Conservation (phyloP, 2,329 filamentous ascomycete species). For the Colletotrichum sp. region DNA sequence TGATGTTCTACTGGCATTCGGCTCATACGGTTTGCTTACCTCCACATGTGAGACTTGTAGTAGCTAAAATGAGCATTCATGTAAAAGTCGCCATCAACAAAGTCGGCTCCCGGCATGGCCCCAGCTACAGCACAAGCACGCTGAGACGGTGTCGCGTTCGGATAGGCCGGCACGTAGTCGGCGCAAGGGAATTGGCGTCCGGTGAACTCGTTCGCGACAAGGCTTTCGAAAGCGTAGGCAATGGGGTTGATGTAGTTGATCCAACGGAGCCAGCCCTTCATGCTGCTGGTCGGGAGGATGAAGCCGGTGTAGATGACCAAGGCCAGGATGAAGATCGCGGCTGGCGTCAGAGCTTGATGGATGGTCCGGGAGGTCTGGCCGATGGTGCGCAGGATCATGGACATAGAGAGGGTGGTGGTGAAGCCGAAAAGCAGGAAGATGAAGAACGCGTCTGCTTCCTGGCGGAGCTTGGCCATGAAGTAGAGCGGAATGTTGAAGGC, state of each 20-base stretch:
- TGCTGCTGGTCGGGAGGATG: conserved; percentile 43
- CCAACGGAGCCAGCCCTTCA: conserved; percentile 54
- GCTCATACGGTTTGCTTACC: conserved; percentile 51
- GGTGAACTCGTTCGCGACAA: conserved; percentile 69
- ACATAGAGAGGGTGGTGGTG: conserved; percentile 52
- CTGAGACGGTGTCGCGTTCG: conserved; percentile 21
- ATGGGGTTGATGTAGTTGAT: conserved; percentile 58
- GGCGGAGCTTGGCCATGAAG: conserved; percentile 67
- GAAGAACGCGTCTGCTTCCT: conserved; percentile 59
- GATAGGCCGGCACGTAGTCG: conserved; percentile 25
- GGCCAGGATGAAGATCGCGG: conserved; percentile 54
- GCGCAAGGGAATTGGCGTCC: conserved; percentile 46
- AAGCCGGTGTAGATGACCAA: conserved; percentile 62
- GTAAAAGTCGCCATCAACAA: conserved; percentile 50
- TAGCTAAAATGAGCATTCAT: conserved; percentile 45
- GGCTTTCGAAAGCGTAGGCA: conserved; percentile 68
- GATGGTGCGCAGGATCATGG: conserved; percentile 54
- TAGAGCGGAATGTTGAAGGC: conserved; percentile 68
- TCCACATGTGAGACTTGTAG: conserved; percentile 1
- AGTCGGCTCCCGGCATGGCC: conserved; percentile 42
- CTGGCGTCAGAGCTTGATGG: conserved; percentile 56
- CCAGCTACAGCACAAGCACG: conserved; percentile 50
- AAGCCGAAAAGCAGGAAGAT: conserved; percentile 58
- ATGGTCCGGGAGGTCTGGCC: conserved; percentile 54
- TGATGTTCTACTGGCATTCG: accelerated